phyloP scores from a whole-genome alignment of 208 protist species.

The Willaertia magna region DNA sequence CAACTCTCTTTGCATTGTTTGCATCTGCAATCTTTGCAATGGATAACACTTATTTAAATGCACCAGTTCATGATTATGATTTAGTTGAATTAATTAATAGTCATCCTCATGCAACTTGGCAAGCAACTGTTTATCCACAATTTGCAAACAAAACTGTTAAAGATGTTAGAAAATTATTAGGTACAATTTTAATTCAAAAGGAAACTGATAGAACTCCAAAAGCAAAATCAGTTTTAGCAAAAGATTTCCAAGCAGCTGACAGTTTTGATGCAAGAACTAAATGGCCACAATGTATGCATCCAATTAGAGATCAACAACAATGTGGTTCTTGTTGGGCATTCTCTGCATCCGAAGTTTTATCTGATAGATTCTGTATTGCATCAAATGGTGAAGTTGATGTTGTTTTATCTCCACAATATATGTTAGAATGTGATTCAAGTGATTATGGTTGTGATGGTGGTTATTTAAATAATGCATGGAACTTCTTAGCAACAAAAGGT shows the following conservation, averaged over 20 bases:
- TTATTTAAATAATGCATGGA: constrained; percentile 24
- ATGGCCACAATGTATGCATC: background rate
- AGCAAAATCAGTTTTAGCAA: too few relatives aligned
- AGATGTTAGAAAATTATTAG: background rate
- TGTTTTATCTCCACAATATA: constrained; percentile 7
- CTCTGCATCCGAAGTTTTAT: constrained; percentile 54
- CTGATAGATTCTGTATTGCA: constrained; percentile 68
- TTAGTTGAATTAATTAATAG: background rate
- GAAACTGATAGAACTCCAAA: too few relatives aligned
- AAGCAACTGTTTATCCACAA: too few relatives aligned
- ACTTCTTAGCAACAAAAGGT: constrained; percentile 22
- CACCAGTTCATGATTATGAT: background rate
- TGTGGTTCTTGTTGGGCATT: constrained; percentile 81
- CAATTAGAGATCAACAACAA: background rate
- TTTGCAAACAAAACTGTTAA: too few relatives aligned
- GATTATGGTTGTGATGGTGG: constrained; percentile 32
- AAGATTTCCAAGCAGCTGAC: background rate
- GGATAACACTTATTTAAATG: background rate
- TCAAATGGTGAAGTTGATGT: constrained; percentile 34
- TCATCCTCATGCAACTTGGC: too few relatives aligned
- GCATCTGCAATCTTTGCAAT: background rate
- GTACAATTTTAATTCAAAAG: too few relatives aligned
- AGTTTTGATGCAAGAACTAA: background rate
- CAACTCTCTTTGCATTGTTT: background rate
- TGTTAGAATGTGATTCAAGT: background rate